These are phyloP conservation scores for Debaryomycetaceae sp. DNA, from an alignment of 1,139 yeast species.

Conservation along the genomic window DNA sequence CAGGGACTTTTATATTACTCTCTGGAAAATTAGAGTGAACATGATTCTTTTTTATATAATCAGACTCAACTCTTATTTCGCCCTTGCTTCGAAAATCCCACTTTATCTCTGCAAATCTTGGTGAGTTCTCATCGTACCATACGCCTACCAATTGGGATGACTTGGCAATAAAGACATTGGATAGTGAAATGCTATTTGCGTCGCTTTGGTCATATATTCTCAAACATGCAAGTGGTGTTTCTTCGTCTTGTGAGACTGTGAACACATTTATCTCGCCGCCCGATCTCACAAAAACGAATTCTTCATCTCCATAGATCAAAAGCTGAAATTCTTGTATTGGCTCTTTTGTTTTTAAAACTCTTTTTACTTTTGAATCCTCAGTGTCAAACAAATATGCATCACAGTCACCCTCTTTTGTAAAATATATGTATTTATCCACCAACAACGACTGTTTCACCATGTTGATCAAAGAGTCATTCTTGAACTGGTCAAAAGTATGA, in stretches of 20 bases:
- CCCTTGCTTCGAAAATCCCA: slow-evolving; percentile 17
- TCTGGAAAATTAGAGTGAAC: slow-evolving; percentile 1
- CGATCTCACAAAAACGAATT: slow-evolving; percentile 13
- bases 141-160: slow-evolving; percentile 16
- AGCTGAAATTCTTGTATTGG: slow-evolving; percentile 5
- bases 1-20: slow-evolving; percentile 7
- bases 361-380: slow-evolving; percentile 3
- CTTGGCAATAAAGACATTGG: slow-evolving; percentile 9
- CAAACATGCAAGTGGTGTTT: slow-evolving; percentile 7
- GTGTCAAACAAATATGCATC: slow-evolving; percentile 6
- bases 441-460: slow-evolving; percentile 7
- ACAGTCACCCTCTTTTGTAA: slow-evolving; percentile 4
- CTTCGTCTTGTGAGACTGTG: slow-evolving; percentile 2
- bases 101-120: slow-evolving; percentile 16
- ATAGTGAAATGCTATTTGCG: slow-evolving; percentile 8
- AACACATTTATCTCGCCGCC: slow-evolving; percentile 16
- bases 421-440: slow-evolving; percentile 6
- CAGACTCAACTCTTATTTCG: slow-evolving; percentile 13
- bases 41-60: slow-evolving; percentile 11
- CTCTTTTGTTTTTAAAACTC: slow-evolving; percentile 2
- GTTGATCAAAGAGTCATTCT: slow-evolving; percentile 1
- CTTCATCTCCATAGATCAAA: slow-evolving; percentile 5
- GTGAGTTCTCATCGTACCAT: slow-evolving; percentile 37
- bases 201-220: slow-evolving; percentile 9
- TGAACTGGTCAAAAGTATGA: slow-evolving; percentile 2